These are phyloP conservation scores for Helichrysum umbraculigerum DNA, from an alignment of 129 eudicot species.

Conservation along the genomic window DNA sequence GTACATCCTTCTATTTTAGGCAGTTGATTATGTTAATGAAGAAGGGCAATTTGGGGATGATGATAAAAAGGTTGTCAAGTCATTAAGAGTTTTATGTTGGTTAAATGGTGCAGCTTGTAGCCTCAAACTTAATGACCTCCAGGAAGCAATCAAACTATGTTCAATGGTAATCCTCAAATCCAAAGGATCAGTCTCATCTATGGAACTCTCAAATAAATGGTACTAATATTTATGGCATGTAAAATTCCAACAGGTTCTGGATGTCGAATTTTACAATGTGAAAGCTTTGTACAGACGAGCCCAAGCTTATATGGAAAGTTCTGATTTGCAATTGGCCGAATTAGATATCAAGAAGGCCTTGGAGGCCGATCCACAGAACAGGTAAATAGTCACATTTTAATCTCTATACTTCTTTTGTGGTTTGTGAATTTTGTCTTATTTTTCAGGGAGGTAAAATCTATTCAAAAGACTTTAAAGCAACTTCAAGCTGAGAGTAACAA, in stretches of 20 bases:
- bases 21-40: slow-evolving; percentile 54
- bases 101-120: slow-evolving; percentile 69
- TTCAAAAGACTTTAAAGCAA: slow-evolving; percentile 55
- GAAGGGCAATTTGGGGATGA: slow-evolving; percentile 51
- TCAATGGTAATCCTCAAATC: slow-evolving; percentile 49
- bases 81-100: slow-evolving; percentile 67
- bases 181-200: background rate
- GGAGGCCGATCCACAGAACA: slow-evolving; percentile 63
- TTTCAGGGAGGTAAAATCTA: slow-evolving; percentile 62
- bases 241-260: slow-evolving; percentile 49
- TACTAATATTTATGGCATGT: background rate
- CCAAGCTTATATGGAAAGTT: slow-evolving; percentile 58
- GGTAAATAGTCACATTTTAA: slow-evolving; percentile 33
- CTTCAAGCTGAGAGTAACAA: slow-evolving; percentile 60
- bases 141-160: slow-evolving; percentile 54
- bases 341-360: slow-evolving; percentile 70
- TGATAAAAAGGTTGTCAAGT: slow-evolving; percentile 44
- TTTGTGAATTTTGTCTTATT: background rate
- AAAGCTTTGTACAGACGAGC: slow-evolving; percentile 76
- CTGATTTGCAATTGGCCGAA: slow-evolving; percentile 58
- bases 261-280: slow-evolving; percentile 54
- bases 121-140: slow-evolving; percentile 48
- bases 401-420: background rate
- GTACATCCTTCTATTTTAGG: slow-evolving; percentile 35
- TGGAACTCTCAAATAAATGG: background rate